Conservation (phyloP, 148 eudicot species). For the Diospyros lotus region DNA sequence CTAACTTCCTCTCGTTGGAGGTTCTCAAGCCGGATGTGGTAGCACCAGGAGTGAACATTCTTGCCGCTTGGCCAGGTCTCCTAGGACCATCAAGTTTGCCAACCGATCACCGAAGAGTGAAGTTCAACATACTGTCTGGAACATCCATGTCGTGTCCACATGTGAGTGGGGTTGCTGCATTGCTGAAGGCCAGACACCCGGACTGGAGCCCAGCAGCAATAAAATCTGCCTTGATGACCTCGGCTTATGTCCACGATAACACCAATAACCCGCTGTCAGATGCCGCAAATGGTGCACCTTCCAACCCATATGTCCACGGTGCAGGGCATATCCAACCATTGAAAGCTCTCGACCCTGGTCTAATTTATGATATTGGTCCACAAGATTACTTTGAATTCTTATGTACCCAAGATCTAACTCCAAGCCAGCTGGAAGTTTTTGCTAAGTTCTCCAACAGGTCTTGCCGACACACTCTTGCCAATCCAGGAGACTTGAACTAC, state of each 20-base stretch:
- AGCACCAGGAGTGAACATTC: conserved; percentile 95
- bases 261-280: conserved; percentile 40
- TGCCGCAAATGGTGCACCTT: conserved; percentile 43
- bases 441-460: conserved; percentile 41
- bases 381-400: conserved; percentile 82
- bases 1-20: conserved; percentile 66
- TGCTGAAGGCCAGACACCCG: conserved; percentile 73
- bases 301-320: conserved; percentile 72
- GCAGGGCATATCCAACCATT: conserved; percentile 83
- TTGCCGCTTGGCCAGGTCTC: conserved; percentile 76
- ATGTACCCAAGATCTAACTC: conserved; percentile 57
- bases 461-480: conserved; percentile 33
- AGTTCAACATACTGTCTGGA: conserved; percentile 79
- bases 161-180: conserved; percentile 89
- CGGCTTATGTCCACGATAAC: conserved; percentile 72
- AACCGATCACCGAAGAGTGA: conserved; percentile 52
- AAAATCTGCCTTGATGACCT: conserved; percentile 91
- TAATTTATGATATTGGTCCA: conserved; percentile 63
- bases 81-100: conserved; percentile 62
- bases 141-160: conserved; percentile 98
- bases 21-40: conserved; percentile 77
- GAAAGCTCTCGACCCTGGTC: conserved; percentile 76
- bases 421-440: conserved; percentile 52
- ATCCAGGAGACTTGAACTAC: conserved; percentile 70
- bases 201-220: conserved; percentile 88